Evolutionary conservation across 2,329 filamentous ascomycete species (phyloP).

Genomic region (Epichloe bromicola): DNA sequence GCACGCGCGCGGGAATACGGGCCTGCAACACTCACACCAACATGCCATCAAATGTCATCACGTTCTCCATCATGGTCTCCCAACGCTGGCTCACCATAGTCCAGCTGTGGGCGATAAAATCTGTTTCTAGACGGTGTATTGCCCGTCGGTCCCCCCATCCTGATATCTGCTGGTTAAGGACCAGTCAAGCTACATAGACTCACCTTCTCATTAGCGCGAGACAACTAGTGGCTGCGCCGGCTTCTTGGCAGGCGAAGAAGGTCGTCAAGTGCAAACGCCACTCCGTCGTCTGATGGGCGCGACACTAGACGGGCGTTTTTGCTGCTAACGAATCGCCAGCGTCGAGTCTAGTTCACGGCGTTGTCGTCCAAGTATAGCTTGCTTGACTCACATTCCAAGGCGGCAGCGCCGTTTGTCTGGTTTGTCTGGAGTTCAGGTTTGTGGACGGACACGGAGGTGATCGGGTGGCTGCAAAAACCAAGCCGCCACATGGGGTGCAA

Average conservation of each 20-base stretch:
- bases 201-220: neutral
- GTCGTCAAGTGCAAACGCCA: no score
- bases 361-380: neutral
- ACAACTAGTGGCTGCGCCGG: neutral
- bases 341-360: neutral
- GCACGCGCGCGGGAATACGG: neutral
- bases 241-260: no score
- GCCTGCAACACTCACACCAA: no score
- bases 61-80: neutral
- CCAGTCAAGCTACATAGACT: no score
- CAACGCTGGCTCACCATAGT: neutral
- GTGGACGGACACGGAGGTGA: neutral
- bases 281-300: no score
- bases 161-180: no score
- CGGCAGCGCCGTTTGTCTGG: neutral
- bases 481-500: constrained; percentile 3
- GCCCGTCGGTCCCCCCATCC: no score
- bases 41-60: neutral
- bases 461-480: neutral
- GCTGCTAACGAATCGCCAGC: neutral
- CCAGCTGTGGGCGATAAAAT: no score
- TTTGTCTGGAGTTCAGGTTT: neutral
- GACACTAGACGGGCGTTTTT: no score
- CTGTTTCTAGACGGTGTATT: no score
- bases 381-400: neutral